A percentile compares a stretch with the other conserved stretches of the same genome.
Conservation (phyloP, 371 early-diverging fungal species). For the Zychaea mexicana region DNA sequence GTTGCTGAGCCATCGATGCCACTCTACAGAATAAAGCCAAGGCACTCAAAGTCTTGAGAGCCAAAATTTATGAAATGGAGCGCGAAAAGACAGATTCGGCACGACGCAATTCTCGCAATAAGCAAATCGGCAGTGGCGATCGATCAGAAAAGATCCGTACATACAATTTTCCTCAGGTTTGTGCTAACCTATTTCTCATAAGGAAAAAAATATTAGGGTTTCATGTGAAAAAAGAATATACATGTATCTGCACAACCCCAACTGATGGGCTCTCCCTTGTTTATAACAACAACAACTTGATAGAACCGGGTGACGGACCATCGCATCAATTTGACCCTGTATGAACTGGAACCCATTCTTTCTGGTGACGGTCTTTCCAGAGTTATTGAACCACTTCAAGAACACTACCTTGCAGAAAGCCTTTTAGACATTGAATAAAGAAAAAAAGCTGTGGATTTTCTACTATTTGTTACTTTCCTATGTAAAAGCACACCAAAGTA, state of each 20-base stretch:
- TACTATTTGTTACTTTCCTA: not conserved
- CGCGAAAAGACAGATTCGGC: slow-evolving; percentile 56
- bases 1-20: no score
- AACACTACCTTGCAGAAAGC: slow-evolving; percentile 42
- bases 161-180: slow-evolving; percentile 82
- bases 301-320: slow-evolving; percentile 86
- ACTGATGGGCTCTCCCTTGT: not conserved
- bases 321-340: slow-evolving; percentile 74
- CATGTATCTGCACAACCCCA: not conserved
- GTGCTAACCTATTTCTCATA: no score
- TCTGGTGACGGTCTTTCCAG: slow-evolving; percentile 54
- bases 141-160: slow-evolving; percentile 89
- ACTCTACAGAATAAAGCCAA: slow-evolving; percentile 76
- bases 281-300: not conserved
- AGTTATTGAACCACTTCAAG: slow-evolving; percentile 56
- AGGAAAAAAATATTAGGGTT: no score
- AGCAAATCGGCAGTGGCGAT: slow-evolving; percentile 70
- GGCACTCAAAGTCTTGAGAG: slow-evolving; percentile 83
- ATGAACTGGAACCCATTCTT: slow-evolving; percentile 72
- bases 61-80: slow-evolving; percentile 80
- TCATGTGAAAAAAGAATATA: not conserved
- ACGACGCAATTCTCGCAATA: slow-evolving; percentile 65
- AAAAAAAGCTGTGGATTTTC: no score
- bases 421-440: slow-evolving; percentile 17
- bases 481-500: not conserved